phyloP scores from a whole-genome alignment of 257 asterid species.

The Asclepias syriaca region DNA sequence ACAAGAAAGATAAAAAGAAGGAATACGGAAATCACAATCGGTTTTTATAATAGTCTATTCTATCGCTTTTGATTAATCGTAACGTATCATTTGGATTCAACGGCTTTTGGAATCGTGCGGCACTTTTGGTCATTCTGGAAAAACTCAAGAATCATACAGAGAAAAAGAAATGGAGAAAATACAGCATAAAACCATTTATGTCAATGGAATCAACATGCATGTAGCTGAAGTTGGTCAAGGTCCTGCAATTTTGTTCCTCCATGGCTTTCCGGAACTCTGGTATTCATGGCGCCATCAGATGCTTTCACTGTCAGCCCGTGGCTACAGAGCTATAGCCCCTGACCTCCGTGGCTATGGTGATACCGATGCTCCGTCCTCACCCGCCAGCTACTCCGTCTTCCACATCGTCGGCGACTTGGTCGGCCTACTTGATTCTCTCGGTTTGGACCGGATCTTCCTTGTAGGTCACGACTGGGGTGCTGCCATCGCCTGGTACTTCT shows the following conservation, averaged over 20 bases:
- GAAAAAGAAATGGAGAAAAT: slow-evolving; percentile 43
- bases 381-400: slow-evolving; percentile 61
- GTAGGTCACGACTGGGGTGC: slow-evolving; percentile 98
- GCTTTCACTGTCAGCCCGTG: slow-evolving; percentile 50
- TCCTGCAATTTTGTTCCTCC: slow-evolving; percentile 65
- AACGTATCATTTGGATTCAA: too few species aligned
- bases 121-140: too few species aligned
- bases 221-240: slow-evolving; percentile 72
- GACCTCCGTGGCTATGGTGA: slow-evolving; percentile 90
- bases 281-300: slow-evolving; percentile 91
- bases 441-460: slow-evolving; percentile 47
- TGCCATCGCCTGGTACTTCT: slow-evolving; percentile 56
- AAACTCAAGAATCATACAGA: too few species aligned
- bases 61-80: too few species aligned
- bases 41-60: too few species aligned
- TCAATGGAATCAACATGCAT: slow-evolving; percentile 70
- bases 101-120: too few species aligned
- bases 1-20: too few species aligned
- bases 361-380: slow-evolving; percentile 57
- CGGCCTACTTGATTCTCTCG: slow-evolving; percentile 48
- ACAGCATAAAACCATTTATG: slow-evolving; percentile 38
- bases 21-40: too few species aligned
- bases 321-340: slow-evolving; percentile 83
- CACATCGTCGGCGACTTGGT: slow-evolving; percentile 68
- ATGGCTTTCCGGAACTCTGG: slow-evolving; percentile 94